Base-by-base conservation (phyloP, 2,329 filamentous ascomycete genomes). In the Whalleya microplaca region DNA sequence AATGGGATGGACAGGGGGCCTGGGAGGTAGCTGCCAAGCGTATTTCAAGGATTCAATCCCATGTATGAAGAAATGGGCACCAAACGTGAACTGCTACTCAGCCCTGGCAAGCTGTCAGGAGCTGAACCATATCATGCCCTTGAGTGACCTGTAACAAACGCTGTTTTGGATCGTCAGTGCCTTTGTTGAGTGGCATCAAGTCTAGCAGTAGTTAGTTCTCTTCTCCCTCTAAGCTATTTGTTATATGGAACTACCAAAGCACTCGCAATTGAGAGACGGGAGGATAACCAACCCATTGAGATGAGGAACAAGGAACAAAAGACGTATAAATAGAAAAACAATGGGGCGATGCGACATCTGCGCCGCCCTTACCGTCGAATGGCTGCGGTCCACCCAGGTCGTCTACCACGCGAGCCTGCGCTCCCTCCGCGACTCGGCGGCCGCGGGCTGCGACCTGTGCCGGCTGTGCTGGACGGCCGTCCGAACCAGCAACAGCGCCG, bases 381-480 rank as follows among this genome's bases (percentile, higher is more conserved):
- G 50, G 18, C n/a, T 60, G 9, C 41, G 51, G 44, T 10, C 19
- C 16, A n/a, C 14, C 2, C 43, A 44, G 48, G 42, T 43, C 7
- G 37, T 49, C n/a, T 51, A 51, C 32, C 55, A 59, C 21, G 42
- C 60, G 6, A 60, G 21, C 45, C 45, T 62, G 14, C 60, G 60
- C 3, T 60, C 54, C 9, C 60, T 62, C 12, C 49, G 47, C n/a
- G 57, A 60, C 42, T 53, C 54, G 12, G 60, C 60, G 10, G 50
- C 47, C 14, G 42, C 51, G 19, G 60, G 54, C n/a, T 60, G 60
- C 42, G 54, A 50, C 4, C 18, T 58, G 21, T 62, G 60, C 27
- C 48, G 16, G 16, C 43, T 62, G 14, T 57, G 48, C 27, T 62
- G 51, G 54, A 29, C 41, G 18, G 51, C 57, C 7, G 18, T 57